A percentile compares a stretch with the other conserved stretches of the same genome.
Conservation (phyloP, 1,139 yeast species). For the Martiniozyma asiatica region DNA sequence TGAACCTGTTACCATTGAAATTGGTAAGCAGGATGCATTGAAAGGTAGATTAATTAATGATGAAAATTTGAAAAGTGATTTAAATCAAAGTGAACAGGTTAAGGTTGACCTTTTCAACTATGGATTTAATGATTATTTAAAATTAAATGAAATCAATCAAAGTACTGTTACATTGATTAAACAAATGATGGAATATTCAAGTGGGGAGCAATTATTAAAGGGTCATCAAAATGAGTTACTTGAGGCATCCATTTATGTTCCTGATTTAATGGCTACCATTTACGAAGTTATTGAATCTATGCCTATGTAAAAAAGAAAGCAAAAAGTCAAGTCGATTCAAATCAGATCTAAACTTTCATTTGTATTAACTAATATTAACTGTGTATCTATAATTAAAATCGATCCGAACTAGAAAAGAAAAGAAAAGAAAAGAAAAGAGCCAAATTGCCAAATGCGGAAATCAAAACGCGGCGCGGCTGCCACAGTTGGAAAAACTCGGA, state of each 20-base stretch:
- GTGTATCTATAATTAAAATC: too few relatives aligned
- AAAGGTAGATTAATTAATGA: slow-evolving; percentile 20
- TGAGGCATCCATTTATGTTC: slow-evolving; percentile 22
- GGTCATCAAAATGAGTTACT: slow-evolving; percentile 21
- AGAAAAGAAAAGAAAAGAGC: too few relatives aligned
- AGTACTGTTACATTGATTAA: slow-evolving; percentile 24
- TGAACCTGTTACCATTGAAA: slow-evolving; percentile 31
- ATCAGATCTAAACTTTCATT: too few relatives aligned
- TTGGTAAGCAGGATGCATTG: slow-evolving; percentile 23
- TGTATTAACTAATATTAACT: too few relatives aligned
- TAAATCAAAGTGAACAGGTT: slow-evolving; percentile 17
- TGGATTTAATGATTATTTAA: slow-evolving; percentile 18
- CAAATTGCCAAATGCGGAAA: too few relatives aligned
- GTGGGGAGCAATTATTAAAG: slow-evolving; percentile 22
- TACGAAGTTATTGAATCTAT: slow-evolving; percentile 14
- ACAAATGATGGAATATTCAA: slow-evolving; percentile 20
- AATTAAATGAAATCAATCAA: slow-evolving; percentile 27
- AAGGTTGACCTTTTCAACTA: slow-evolving; percentile 20
- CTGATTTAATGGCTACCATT: slow-evolving; percentile 23
- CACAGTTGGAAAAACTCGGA: too few relatives aligned
- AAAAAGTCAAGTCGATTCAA: too few relatives aligned
- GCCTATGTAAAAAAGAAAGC: too few relatives aligned
- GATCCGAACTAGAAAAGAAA: too few relatives aligned
- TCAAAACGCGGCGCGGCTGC: too few relatives aligned
- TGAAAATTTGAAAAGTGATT: slow-evolving; percentile 17